phyloP scores from a whole-genome alignment of 805 yeast genomes.

The Wickerhamomyces bovis region DNA sequence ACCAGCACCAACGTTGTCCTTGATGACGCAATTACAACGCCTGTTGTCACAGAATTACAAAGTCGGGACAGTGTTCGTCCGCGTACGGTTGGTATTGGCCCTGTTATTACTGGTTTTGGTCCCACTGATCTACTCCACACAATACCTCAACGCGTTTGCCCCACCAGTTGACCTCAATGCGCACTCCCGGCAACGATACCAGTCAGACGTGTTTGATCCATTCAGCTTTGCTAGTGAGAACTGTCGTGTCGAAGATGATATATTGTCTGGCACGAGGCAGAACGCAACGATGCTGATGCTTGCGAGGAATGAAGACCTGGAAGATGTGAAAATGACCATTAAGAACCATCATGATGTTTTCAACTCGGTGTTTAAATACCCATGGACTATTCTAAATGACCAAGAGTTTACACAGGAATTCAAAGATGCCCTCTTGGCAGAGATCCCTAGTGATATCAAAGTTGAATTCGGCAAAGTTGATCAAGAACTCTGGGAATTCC shows the following conservation, averaged over 20 bases:
- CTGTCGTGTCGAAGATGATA: not conserved
- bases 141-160: not conserved
- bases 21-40: not conserved
- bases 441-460: slow-evolving; percentile 46
- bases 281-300: slow-evolving; percentile 83
- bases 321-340: slow-evolving; percentile 72
- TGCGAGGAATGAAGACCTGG: slow-evolving; percentile 73
- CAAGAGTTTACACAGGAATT: slow-evolving; percentile 67
- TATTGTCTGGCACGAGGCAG: not conserved
- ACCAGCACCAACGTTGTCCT: no score
- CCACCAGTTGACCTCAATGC: not conserved
- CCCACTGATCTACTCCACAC: not conserved
- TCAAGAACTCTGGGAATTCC: slow-evolving; percentile 64
- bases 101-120: not conserved
- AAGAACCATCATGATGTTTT: slow-evolving; percentile 76
- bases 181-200: not conserved
- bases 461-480: slow-evolving; percentile 71
- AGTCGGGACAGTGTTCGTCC: not conserved
- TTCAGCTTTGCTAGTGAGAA: not conserved
- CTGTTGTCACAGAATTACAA: not conserved
- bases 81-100: not conserved
- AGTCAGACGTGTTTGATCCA: not conserved
- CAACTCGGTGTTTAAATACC: slow-evolving; percentile 91
- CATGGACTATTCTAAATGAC: slow-evolving; percentile 86
- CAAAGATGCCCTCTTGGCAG: slow-evolving; percentile 36